Conservation (phyloP, 73 alveolate genomes). For the Urostyla sp. region DNA sequence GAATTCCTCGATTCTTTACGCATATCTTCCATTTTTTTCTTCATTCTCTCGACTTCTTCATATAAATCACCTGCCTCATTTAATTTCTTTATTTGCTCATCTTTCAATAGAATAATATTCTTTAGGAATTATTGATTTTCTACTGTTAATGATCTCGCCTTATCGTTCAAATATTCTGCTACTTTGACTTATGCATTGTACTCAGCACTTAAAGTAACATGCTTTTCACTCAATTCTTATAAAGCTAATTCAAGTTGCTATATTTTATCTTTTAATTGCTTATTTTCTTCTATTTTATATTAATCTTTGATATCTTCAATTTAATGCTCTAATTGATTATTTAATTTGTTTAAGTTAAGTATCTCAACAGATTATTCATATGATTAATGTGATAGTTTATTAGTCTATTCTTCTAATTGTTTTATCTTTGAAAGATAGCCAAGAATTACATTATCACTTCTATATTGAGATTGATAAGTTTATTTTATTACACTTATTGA, state of each 20-base stretch:
- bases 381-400: no score
- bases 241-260: conserved; percentile 1
- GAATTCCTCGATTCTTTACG: background rate
- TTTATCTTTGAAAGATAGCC: no score
- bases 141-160: conserved; percentile 15
- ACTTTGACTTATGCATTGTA: conserved; percentile 21
- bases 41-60: conserved; percentile 56
- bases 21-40: conserved; percentile 6
- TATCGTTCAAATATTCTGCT: conserved; percentile 1
- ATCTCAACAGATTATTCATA: conserved; percentile 10
- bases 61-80: conserved; percentile 64
- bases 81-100: conserved; percentile 61
- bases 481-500: no score
- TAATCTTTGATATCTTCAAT: conserved; percentile 9
- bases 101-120: conserved; percentile 41
- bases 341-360: background rate
- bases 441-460: no score
- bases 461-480: no score
- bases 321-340: background rate
- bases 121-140: conserved; percentile 45
- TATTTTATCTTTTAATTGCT: conserved; percentile 4
- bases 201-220: conserved; percentile 14
- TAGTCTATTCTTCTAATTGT: no score
- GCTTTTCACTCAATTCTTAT: background rate
- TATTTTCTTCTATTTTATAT: background rate